A percentile compares a stretch with the other conserved stretches of the same genome.
Conservation (phyloP, 2,329 filamentous ascomycete genomes). For the Ascochyta rabiei region DNA sequence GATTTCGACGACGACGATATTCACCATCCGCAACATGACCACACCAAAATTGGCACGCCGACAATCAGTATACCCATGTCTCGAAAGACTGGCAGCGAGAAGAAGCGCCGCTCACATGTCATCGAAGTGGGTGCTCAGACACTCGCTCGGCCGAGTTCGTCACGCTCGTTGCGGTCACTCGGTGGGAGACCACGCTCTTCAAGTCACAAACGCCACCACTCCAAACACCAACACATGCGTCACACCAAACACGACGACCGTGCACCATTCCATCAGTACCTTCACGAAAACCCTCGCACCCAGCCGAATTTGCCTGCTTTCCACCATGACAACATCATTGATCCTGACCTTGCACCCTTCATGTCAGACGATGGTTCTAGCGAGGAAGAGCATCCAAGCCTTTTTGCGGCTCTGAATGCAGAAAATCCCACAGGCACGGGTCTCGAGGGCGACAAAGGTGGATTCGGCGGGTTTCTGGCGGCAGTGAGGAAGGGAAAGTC, state of each 20-base stretch:
- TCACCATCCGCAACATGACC: constrained; percentile 44
- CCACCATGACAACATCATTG: constrained; percentile 97
- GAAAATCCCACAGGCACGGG: constrained; percentile 66
- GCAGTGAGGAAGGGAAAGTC: constrained; percentile 78
- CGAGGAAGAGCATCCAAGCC: constrained; percentile 87
- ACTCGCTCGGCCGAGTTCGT: constrained; percentile 89
- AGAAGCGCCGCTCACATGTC: constrained; percentile 83
- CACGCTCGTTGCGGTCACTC: constrained; percentile 81
- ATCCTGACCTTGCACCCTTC: constrained; percentile 92
- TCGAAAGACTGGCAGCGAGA: constrained; percentile 71
- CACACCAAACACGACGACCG: constrained; percentile 81
- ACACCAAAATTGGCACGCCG: constrained; percentile 58
- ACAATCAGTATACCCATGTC: constrained; percentile 71
- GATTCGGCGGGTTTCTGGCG: constrained; percentile 73
- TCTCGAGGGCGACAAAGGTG: constrained; percentile 73
- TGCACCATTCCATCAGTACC: constrained; percentile 83
- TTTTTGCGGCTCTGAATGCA: constrained; percentile 75
- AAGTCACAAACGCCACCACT: constrained; percentile 84
- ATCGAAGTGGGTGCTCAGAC: constrained; percentile 81
- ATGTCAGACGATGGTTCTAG: constrained; percentile 95
- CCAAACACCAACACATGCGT: constrained; percentile 81
- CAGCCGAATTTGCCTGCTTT: constrained; percentile 83
- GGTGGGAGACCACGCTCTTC: constrained; percentile 72
- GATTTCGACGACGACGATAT: constrained; percentile 32
- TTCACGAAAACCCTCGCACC: constrained; percentile 68